Evolutionary conservation across 2,329 filamentous ascomycete species (phyloP).

Genomic region (Nothophaeocryptopus gaeumannii): DNA sequence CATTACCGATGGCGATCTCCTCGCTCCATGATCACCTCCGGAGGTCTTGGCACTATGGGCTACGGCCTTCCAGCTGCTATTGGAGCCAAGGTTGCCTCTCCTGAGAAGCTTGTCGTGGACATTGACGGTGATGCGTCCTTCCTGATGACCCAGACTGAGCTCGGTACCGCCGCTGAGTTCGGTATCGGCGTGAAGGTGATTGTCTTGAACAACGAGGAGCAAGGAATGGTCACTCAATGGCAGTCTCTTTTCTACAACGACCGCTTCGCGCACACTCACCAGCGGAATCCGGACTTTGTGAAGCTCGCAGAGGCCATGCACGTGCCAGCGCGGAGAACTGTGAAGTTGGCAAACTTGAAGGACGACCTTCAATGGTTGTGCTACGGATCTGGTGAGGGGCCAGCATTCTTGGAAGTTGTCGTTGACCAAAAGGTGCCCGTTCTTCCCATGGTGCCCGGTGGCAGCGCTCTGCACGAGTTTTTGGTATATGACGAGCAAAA

Average conservation of each 20-base stretch:
- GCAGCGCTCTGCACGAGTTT: constrained; percentile 87
- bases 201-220: constrained; percentile 93
- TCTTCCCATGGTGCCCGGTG: constrained; percentile 93
- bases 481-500: constrained; percentile 75
- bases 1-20: constrained; percentile 94
- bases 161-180: constrained; percentile 90
- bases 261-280: constrained; percentile 87
- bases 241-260: constrained; percentile 97
- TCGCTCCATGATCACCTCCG: constrained; percentile 92
- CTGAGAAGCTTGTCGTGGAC: constrained; percentile 84
- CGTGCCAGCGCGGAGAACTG: constrained; percentile 68
- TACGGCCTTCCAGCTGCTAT: constrained; percentile 93
- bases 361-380: constrained; percentile 85
- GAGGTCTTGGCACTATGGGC: constrained; percentile 94
- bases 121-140: constrained; percentile 99
- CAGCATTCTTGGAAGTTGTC: constrained; percentile 85
- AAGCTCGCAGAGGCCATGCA: constrained; percentile 91
- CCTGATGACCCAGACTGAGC: constrained; percentile 96
- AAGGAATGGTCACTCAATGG: constrained; percentile 99
- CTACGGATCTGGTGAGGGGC: constrained; percentile 69
- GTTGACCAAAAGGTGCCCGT: constrained; percentile 89
- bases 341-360: constrained; percentile 72
- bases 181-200: constrained; percentile 96
- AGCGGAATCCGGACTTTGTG: constrained; percentile 93
- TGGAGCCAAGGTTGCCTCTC: constrained; percentile 82